Percentiles rank a stretch among this genome's conserved stretches.
phyloP scores from a whole-genome alignment of 2,329 filamentous ascomycete species.

The Bipolaris zeicola region DNA sequence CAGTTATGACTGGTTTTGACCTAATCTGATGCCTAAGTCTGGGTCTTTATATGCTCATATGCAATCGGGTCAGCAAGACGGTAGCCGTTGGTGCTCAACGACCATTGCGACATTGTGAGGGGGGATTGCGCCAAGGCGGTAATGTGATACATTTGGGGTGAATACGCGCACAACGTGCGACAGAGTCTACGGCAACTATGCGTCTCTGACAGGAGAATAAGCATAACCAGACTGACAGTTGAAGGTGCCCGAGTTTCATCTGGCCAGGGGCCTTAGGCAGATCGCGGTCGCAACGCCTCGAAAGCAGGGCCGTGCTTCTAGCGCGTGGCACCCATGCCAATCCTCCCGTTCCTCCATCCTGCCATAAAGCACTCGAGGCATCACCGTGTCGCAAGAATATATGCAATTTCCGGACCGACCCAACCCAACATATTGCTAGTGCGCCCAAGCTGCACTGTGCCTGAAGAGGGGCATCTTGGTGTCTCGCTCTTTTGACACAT shows the following conservation, averaged over 20 bases:
- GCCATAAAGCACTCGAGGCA: background rate
- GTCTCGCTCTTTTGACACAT: slow-evolving; percentile 4
- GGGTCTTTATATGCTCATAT: slow-evolving; percentile 5
- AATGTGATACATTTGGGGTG: slow-evolving; percentile 11
- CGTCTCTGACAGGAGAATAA: background rate
- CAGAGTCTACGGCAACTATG: slow-evolving; percentile 7
- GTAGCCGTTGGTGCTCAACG: background rate
- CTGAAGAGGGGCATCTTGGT: background rate
- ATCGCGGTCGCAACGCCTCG: slow-evolving; percentile 3
- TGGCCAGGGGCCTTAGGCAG: slow-evolving; percentile 3
- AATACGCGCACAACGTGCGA: slow-evolving; percentile 9
- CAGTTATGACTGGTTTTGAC: background rate
- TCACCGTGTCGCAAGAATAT: background rate
- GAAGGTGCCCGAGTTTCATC: slow-evolving; percentile 1
- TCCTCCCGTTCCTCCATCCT: background rate
- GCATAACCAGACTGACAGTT: slow-evolving; percentile 1
- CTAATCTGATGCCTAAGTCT: background rate
- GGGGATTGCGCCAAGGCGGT: slow-evolving; percentile 5
- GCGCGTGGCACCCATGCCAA: slow-evolving; percentile 2
- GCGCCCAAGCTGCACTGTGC: background rate
- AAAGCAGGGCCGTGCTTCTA: slow-evolving; percentile 9
- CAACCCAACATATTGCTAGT: background rate
- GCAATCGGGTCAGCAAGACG: background rate
- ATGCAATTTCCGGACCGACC: slow-evolving; percentile 2
- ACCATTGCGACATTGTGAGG: background rate